Base-by-base conservation (phyloP, 257 asterid species). In the Ilex asprella region DNA sequence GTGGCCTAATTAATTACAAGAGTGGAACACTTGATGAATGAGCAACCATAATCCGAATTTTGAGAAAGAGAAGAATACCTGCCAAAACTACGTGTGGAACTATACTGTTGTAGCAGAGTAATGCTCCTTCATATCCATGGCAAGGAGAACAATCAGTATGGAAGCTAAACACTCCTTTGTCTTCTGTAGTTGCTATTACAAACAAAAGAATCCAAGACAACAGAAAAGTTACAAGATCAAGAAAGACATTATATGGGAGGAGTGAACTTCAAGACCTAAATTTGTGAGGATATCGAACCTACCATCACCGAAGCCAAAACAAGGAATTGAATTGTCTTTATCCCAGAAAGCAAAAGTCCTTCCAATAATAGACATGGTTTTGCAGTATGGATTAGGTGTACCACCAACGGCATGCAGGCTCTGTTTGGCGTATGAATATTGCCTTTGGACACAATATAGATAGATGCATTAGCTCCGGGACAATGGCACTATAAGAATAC, bases 301-400 rank as follows among this genome's bases (percentile, higher is more conserved):
- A 88, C 96, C 96, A 80, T 88, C 92, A 31, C 96, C 96, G 73
- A 88, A 88, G 35, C 96, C 96, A 51, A 86, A 88, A 84, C 96
- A 88, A 59, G 95, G 96, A 71, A 88, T 88, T 66, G 84, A 57
- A 69, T 88, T 78, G 78, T 86, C 96, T 77, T 84, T 95, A 73
- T 86, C 96, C 56, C 86, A 84, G 10, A 92, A 88, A 55, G 96
- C 83, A 78, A 88, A 71, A 54, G 90, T 88, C 81, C 86, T 88
- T 49, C 96, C 96, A 49, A 88, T 77, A 69, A 88, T 76, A 72
- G 85, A 78, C 75, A 88, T 86, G 64, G 92, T 92, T 57, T 75
- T 84, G 76, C 86, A 95, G 55, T 86, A 88, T 31, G 96, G 96
- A 84, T 88, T 88, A 3, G 81, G 83, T 6, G 70, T 51, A 58